These are phyloP conservation scores for Sporisorium graminicola DNA, from an alignment of 1,284 basidiomycete species.

Conservation along the genomic window DNA sequence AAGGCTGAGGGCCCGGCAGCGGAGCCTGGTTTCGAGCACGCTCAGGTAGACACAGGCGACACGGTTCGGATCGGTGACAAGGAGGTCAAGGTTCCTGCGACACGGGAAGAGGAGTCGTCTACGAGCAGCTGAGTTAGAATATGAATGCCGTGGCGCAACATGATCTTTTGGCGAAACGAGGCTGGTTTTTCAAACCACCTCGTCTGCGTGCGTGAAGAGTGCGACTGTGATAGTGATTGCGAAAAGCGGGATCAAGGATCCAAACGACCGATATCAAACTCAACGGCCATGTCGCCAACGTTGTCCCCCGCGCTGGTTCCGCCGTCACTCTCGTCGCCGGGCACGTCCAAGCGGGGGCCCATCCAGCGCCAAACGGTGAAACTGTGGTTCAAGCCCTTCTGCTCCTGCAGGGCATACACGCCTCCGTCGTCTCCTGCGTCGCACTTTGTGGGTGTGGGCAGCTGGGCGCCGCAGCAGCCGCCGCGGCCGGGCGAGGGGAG, in stretches of 20 bases:
- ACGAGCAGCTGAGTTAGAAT: not conserved
- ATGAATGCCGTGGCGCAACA: not conserved
- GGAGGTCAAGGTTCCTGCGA: constrained; percentile 25
- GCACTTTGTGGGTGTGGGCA: constrained; percentile 11
- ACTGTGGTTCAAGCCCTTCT: constrained; percentile 70
- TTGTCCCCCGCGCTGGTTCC: not conserved
- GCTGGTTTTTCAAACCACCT: not conserved
- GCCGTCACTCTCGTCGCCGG: too few species aligned
- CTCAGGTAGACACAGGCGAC: constrained; percentile 26
- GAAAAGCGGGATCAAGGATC: constrained; percentile 18
- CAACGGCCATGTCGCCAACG: constrained; percentile 10
- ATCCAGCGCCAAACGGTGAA: constrained; percentile 71
- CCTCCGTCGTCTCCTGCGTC: constrained; percentile 58
- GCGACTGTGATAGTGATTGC: not conserved
- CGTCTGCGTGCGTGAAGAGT: not conserved
- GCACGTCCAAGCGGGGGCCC: not conserved
- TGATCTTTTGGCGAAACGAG: not conserved
- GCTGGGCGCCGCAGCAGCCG: constrained; percentile 59
- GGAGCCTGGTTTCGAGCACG: constrained; percentile 19
- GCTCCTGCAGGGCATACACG: constrained; percentile 70
- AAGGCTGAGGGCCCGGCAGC: constrained; percentile 30
- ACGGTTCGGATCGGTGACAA: constrained; percentile 22
- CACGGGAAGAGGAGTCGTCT: not conserved
- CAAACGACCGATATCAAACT: constrained; percentile 39
- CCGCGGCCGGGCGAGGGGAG: constrained; percentile 57